Percentiles rank a stretch among this genome's conserved stretches.
phyloP scores from a whole-genome alignment of 495 filamentous ascomycete species.

The Parathielavia appendiculata region DNA sequence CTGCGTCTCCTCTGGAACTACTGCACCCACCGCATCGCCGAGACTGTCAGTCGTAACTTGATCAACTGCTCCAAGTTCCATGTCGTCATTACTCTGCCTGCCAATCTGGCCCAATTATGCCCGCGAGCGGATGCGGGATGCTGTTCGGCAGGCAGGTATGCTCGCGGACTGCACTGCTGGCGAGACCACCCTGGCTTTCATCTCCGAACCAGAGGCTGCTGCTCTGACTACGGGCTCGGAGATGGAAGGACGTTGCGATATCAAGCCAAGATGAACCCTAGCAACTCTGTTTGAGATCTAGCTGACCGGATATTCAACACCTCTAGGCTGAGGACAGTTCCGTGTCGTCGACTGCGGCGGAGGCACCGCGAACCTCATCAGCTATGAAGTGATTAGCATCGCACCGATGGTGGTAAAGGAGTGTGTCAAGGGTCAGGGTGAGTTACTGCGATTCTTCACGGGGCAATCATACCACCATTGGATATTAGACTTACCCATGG shows the following conservation, averaged over 20 bases:
- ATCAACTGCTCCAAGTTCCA: conserved; percentile 19
- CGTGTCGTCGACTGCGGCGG: conserved; percentile 26
- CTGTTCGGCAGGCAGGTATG: conserved; percentile 20
- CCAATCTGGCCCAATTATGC: conserved; percentile 31
- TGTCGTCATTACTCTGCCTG: conserved; percentile 28
- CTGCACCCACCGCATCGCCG: conserved; percentile 7
- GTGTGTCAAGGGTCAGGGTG: conserved; percentile 21
- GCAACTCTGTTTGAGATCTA: not conserved
- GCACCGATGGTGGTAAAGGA: conserved; percentile 18
- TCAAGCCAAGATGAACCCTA: not conserved
- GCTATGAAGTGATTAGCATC: conserved; percentile 6
- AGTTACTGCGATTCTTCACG: not conserved
- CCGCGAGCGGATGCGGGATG: conserved; percentile 18
- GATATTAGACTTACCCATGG: not conserved
- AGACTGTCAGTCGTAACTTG: conserved; percentile 10
- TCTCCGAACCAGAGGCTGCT: conserved; percentile 31
- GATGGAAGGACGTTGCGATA: conserved; percentile 14
- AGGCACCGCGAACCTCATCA: conserved; percentile 26
- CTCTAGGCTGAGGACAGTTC: conserved; percentile 22
- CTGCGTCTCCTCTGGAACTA: conserved; percentile 28
- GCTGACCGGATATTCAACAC: not conserved
- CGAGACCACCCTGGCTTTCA: conserved; percentile 16
- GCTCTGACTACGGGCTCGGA: conserved; percentile 21
- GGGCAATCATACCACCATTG: not conserved
- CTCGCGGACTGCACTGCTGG: conserved; percentile 10